Base-by-base conservation (phyloP, 768 basidiomycete genomes). In the Strobilomyces dryophilus region DNA sequence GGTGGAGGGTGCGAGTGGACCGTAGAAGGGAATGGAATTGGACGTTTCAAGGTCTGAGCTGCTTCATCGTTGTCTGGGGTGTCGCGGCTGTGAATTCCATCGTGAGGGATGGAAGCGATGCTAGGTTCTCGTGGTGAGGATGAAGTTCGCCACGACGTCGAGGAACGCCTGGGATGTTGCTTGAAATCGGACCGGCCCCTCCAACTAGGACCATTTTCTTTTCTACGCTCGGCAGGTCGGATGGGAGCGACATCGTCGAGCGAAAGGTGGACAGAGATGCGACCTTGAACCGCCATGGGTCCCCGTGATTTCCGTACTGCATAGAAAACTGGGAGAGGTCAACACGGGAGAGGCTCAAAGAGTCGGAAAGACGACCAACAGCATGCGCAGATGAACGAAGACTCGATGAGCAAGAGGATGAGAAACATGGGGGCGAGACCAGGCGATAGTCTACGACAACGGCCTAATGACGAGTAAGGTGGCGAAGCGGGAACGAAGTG, bases 321-420 rank as follows among this genome's bases (percentile, higher is more conserved):
- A 61, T 75, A 79, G 10, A 79, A 37, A 51, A 85, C 83, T 85
- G 35, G 46, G 27, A 21, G 31, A 50, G 9, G 32, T 61, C 55
- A 55, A 57, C 57, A 47, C 7, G 18, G 12, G 20, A 9, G 20
- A 26, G 47, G 20, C 39, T 27, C 21, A 20, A 44, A 37, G 42
- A 42, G 42, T 35, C 6, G 8, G 21, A 20, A 24, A 49, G 14
- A 17, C 17, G 11, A 74, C 83, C 56, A 58, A 85, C 85, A 85
- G 62, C 83, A 85, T 36, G 72, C 67, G 57, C 76, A 79, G 24
- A 85, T 76, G 60, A 85, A 83, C n/a, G 79, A 61, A 0, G 81
- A 78, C 60, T 85, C 79, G 14, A 71, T 56, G 18, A 82, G 73
- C 49, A 81, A 78, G 14, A 83, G 66, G 18, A 77, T 67, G 18